These are phyloP conservation scores for Medicago lupulina DNA, from an alignment of 306 rosid species.

Conservation along the genomic window DNA sequence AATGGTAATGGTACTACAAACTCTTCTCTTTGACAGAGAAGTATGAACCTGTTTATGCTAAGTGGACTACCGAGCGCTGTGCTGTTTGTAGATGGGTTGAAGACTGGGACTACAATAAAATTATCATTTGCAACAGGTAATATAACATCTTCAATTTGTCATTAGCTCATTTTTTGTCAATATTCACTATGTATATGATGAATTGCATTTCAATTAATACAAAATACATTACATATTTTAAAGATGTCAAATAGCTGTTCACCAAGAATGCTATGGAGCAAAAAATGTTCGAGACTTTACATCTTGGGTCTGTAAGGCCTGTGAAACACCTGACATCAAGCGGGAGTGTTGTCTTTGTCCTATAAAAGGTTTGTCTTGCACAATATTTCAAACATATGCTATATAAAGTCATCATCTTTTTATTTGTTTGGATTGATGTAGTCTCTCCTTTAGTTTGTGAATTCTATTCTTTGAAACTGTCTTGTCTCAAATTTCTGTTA, in stretches of 20 bases:
- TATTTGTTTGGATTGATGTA: constrained; percentile 20
- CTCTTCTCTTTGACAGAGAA: constrained; percentile 66
- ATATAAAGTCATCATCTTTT: constrained; percentile 31
- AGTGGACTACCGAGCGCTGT: constrained; percentile 99
- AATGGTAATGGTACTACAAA: constrained; percentile 32
- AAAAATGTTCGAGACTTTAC: constrained; percentile 89
- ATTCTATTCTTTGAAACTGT: not conserved
- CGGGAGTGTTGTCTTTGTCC: constrained; percentile 99
- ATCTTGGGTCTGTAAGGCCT: constrained; percentile 98
- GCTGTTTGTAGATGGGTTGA: constrained; percentile 99
- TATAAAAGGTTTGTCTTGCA: constrained; percentile 72
- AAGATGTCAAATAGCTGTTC: constrained; percentile 99
- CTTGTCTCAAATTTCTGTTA: constrained; percentile 4
- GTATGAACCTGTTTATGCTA: constrained; percentile 90
- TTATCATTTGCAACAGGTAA: constrained; percentile 97
- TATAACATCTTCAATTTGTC: constrained; percentile 3
- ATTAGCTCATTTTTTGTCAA: constrained; percentile 21
- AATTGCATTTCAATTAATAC: constrained; percentile 23
- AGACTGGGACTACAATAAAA: constrained; percentile 99
- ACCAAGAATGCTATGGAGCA: constrained; percentile 99
- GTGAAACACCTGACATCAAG: constrained; percentile 87
- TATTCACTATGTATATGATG: constrained; percentile 20
- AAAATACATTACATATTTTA: constrained; percentile 38
- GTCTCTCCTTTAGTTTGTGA: constrained; percentile 8
- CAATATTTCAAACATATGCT: constrained; percentile 33